Base-by-base conservation (phyloP, 306 rosid species). In the Aeschynomene evenia region DNA sequence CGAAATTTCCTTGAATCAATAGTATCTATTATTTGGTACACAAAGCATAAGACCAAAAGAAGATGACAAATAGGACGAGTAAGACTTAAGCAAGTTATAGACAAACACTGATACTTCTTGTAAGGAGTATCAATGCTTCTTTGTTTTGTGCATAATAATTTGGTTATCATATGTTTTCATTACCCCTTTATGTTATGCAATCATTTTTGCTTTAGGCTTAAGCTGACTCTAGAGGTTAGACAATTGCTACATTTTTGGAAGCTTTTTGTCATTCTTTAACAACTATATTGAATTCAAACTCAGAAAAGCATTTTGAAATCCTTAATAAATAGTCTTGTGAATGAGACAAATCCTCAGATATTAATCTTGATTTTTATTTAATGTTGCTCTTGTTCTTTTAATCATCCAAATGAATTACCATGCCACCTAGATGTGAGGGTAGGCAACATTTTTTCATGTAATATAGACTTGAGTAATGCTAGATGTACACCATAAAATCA, bases 1-100 rank as follows among this genome's bases (percentile, higher is more conserved):
- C 66, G 87, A 83, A 87, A 77, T 61, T 87, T 87, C 89, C 92
- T 70, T 15, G 36, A 56, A 75, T 71, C 75, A 55, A 60, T 33
- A 68, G 26, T 18, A 56, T 48, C 43, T 49, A 29, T 49, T 20
- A 51, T 54, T 55, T 58, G 7, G 61, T 14, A 64, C 70, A 57
- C 20, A 9, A 45, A 59, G 64, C 37, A 70, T 52, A 49, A 45
- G 58, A 51, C 9, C 33, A 11, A 28, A 45, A 45, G 64, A 63
- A 48, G 64, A 29, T 20, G 71, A 72, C 75, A 51, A 51, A 57
- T 16, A 31, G 26, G 23, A 52, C 34, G 76, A 75, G 73, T 75
- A 29, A 26, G 49, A 71, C 54, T 83, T 52, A 76, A 63, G 77
- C 55, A 48, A 72, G 31, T 49, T 18, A 39, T 22, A 8, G 23